A percentile compares a stretch with the other conserved stretches of the same genome.
Evolutionary conservation across 1,284 basidiomycete genomes (phyloP).

Genomic region (Melampsora abietis-canadensis): DNA sequence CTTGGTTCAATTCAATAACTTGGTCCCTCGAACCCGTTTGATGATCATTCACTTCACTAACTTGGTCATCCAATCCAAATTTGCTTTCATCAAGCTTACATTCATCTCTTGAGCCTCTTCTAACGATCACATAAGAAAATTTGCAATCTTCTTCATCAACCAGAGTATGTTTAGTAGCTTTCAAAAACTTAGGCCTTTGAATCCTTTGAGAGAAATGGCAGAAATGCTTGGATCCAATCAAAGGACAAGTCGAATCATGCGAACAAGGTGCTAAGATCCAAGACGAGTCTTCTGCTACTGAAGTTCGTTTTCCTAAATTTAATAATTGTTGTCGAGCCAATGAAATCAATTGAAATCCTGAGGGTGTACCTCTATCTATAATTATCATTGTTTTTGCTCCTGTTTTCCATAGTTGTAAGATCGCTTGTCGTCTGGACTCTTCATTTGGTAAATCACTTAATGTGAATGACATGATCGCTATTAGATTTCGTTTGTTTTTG

Average conservation of each 20-base stretch:
- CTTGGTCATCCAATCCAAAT: too few relatives aligned
- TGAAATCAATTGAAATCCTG: constrained; percentile 77
- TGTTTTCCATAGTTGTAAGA: constrained; percentile 26
- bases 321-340: constrained; percentile 77
- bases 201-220: constrained; percentile 85
- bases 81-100: too few relatives aligned
- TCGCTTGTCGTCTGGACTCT: constrained; percentile 16
- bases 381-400: constrained; percentile 58
- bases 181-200: constrained; percentile 77
- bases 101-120: constrained; percentile 60
- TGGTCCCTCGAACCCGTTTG: too few relatives aligned
- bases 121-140: constrained; percentile 87
- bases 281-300: constrained; percentile 15
- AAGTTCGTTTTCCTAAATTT: constrained; percentile 59
- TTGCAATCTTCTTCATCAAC: constrained; percentile 77
- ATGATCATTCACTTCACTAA: too few relatives aligned
- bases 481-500: constrained; percentile 11
- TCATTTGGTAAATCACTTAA: constrained; percentile 37
- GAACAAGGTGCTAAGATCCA: constrained; percentile 65
- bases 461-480: constrained; percentile 41
- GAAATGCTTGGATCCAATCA: constrained; percentile 58
- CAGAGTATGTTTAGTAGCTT: constrained; percentile 78
- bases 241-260: constrained; percentile 81
- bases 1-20: too few relatives aligned
- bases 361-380: constrained; percentile 74